Conservation (phyloP, 2,329 filamentous ascomycete genomes). For the Ceratocystis eucalypticola region DNA sequence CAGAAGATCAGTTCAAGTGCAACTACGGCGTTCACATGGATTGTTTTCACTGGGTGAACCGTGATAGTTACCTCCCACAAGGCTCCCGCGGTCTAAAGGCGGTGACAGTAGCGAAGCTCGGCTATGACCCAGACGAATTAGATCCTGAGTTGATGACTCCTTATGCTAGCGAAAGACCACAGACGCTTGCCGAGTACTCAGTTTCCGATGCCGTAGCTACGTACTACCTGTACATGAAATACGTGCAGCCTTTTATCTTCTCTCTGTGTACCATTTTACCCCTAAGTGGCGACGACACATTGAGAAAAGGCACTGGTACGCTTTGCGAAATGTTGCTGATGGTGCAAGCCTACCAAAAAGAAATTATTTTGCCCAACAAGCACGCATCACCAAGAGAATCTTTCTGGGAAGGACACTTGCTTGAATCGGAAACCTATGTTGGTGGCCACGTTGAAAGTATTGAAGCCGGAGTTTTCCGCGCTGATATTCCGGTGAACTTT, state of each 20-base stretch:
- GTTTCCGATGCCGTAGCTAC: conserved; percentile 98
- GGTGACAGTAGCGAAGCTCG: conserved; percentile 92
- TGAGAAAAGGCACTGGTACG: conserved; percentile 92
- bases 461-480: conserved; percentile 89
- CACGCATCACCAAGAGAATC: conserved; percentile 80
- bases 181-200: conserved; percentile 92
- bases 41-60: conserved; percentile 96
- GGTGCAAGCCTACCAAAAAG: conserved; percentile 89
- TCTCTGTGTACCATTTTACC: conserved; percentile 95
- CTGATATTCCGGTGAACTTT: conserved; percentile 92
- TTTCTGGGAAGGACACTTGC: conserved; percentile 91
- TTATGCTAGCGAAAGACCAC: conserved; percentile 76
- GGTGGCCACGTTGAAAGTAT: conserved; percentile 99
- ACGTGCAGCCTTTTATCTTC: conserved; percentile 99
- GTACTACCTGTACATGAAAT: conserved; percentile 99
- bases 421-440: conserved; percentile 96
- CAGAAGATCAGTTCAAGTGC: conserved; percentile 90
- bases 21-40: conserved; percentile 97
- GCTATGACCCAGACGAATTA: conserved; percentile 94
- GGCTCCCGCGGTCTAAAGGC: conserved; percentile 95
- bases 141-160: conserved; percentile 96
- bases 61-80: conserved; percentile 94
- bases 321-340: conserved; percentile 99
- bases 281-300: conserved; percentile 77
- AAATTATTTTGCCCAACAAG: conserved; percentile 91